Conservation (phyloP, 2,329 filamentous ascomycete species). For the Aspergillus uvarum region DNA sequence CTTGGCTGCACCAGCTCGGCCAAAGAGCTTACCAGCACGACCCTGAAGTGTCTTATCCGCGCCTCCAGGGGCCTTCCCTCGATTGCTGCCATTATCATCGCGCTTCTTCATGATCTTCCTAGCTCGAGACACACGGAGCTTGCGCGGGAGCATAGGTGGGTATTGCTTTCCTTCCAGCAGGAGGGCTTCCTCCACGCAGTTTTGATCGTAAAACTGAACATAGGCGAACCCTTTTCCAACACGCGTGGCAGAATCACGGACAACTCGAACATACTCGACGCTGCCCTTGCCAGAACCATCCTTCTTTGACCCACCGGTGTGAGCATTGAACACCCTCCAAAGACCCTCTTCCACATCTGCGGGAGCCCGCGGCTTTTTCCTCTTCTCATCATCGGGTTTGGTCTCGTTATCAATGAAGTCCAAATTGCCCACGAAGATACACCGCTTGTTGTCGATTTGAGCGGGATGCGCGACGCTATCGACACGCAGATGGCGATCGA, state of each 20-base stretch:
- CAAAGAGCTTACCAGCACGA: slow-evolving; percentile 40
- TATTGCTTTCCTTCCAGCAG: slow-evolving; percentile 88
- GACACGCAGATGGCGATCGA: slow-evolving; percentile 85
- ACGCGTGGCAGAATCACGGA: slow-evolving; percentile 83
- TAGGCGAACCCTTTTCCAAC: slow-evolving; percentile 98
- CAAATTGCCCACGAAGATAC: slow-evolving; percentile 94
- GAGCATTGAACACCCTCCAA: slow-evolving; percentile 43
- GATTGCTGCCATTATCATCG: slow-evolving; percentile 16
- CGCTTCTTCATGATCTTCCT: slow-evolving; percentile 62
- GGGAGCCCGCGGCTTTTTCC: slow-evolving; percentile 70
- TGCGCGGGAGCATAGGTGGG: slow-evolving; percentile 86
- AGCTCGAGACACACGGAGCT: slow-evolving; percentile 81
- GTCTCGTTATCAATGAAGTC: slow-evolving; percentile 94
- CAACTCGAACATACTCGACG: slow-evolving; percentile 89
- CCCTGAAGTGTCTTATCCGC: slow-evolving; percentile 39
- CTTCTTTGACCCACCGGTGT: slow-evolving; percentile 32
- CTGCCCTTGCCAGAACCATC: slow-evolving; percentile 61
- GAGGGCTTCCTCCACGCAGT: slow-evolving; percentile 86
- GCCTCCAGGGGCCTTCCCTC: slow-evolving; percentile 26
- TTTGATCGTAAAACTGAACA: slow-evolving; percentile 89
- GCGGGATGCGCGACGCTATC: slow-evolving; percentile 88
- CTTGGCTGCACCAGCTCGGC: slow-evolving; percentile 40
- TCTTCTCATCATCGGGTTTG: slow-evolving; percentile 59
- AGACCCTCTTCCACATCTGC: slow-evolving; percentile 87
- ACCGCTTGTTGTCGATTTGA: slow-evolving; percentile 78